These are phyloP conservation scores for Apodospora peruviana DNA, from an alignment of 495 filamentous ascomycete genomes.

Conservation along the genomic window DNA sequence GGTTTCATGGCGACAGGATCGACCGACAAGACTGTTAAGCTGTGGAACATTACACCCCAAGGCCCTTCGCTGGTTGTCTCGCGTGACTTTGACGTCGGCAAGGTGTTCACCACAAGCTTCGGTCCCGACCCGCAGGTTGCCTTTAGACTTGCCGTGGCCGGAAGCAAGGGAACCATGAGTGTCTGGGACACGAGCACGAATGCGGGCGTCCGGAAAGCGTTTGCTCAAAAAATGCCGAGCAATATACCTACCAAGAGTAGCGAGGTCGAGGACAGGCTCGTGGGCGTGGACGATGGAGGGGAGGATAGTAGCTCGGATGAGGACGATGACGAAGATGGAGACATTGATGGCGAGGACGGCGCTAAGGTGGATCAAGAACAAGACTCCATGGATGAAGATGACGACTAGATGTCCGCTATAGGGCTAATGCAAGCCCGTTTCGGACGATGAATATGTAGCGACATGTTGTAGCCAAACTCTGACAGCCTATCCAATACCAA, in stretches of 20 bases:
- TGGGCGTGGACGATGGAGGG: slow-evolving; percentile 62
- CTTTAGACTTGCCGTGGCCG: slow-evolving; percentile 87
- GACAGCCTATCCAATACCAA: too few species aligned
- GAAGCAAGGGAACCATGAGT: slow-evolving; percentile 88
- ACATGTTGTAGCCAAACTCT: too few species aligned
- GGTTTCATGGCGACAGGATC: slow-evolving; percentile 91
- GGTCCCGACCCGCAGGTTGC: slow-evolving; percentile 84
- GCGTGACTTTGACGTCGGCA: slow-evolving; percentile 86
- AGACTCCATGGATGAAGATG: slow-evolving; percentile 91
- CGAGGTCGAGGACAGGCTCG: slow-evolving; percentile 69
- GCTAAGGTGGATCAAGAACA: slow-evolving; percentile 60
- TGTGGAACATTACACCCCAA: slow-evolving; percentile 83
- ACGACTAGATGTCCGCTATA: slow-evolving; percentile 14
- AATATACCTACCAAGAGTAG: slow-evolving; percentile 35
- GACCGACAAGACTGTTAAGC: slow-evolving; percentile 87
- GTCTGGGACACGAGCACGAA: slow-evolving; percentile 98
- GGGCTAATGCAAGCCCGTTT: too few species aligned
- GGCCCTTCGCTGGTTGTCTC: slow-evolving; percentile 86
- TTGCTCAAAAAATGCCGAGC: slow-evolving; percentile 62
- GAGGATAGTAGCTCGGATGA: slow-evolving; percentile 53
- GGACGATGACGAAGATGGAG: slow-evolving; percentile 54
- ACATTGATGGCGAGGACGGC: slow-evolving; percentile 49
- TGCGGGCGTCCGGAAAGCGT: slow-evolving; percentile 76
- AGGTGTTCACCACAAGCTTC: slow-evolving; percentile 86
- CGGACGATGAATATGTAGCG: too few species aligned